These are phyloP conservation scores for Alternaria arbusti DNA, from an alignment of 2,329 filamentous ascomycete genomes.

Conservation along the genomic window DNA sequence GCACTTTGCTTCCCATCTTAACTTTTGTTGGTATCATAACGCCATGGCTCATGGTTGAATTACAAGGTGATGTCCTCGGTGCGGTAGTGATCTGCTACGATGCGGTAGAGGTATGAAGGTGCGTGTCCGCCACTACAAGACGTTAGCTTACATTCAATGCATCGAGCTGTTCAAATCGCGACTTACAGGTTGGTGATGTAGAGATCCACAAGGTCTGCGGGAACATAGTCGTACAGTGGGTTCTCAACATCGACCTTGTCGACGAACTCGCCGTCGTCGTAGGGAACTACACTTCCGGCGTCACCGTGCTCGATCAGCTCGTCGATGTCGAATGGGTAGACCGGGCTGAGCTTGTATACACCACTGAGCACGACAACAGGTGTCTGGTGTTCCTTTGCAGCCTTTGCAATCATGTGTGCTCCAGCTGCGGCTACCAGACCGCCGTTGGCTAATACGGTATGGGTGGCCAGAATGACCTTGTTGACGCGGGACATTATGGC, in stretches of 20 bases:
- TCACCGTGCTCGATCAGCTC: conserved; percentile 86
- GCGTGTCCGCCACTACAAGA: conserved; percentile 67
- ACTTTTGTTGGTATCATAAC: conserved; percentile 5
- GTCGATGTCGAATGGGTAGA: conserved; percentile 83
- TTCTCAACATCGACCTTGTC: conserved; percentile 79
- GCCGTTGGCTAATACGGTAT: conserved; percentile 87
- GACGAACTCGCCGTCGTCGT: conserved; percentile 79
- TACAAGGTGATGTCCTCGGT: conserved; percentile 69
- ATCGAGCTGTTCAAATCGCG: conserved; percentile 17
- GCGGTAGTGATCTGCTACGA: conserved; percentile 78
- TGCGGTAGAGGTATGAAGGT: conserved; percentile 73
- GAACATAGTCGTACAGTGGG: conserved; percentile 82
- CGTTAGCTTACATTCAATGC: conserved; percentile 14
- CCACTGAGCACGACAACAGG: conserved; percentile 89
- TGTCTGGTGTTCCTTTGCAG: conserved; percentile 80
- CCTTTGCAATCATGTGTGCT: conserved; percentile 81
- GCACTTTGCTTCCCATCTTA: neutral
- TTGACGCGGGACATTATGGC: conserved; percentile 95
- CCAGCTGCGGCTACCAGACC: conserved; percentile 84
- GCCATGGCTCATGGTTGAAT: neutral
- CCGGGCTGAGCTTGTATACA: conserved; percentile 91
- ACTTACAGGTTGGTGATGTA: conserved; percentile 86
- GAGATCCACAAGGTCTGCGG: conserved; percentile 75
- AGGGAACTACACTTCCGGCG: conserved; percentile 76
- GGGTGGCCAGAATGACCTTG: conserved; percentile 90